Conservation (phyloP, 148 eudicot species). For the Amaranthus hypochondriacus region DNA sequence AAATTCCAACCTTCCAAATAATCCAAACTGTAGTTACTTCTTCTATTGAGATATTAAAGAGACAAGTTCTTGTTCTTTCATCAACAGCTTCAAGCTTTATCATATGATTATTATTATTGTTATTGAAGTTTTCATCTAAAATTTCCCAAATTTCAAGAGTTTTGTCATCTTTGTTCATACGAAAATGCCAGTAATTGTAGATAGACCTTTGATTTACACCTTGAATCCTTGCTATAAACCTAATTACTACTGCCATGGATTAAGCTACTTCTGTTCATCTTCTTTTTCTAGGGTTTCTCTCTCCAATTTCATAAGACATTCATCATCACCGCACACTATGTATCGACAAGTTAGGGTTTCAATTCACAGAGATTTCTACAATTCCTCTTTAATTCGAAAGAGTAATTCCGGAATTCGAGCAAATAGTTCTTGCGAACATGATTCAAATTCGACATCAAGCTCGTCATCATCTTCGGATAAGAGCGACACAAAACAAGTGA, state of each 20-base stretch:
- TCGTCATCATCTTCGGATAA: constrained; percentile 35
- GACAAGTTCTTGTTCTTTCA: background rate
- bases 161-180: background rate
- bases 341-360: constrained; percentile 40
- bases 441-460: constrained; percentile 23
- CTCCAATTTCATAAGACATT: constrained; percentile 22
- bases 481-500: constrained; percentile 37
- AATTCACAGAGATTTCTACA: constrained; percentile 20
- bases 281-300: constrained; percentile 37
- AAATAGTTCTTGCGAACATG: constrained; percentile 58
- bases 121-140: background rate
- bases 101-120: constrained; percentile 5
- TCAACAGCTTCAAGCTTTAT: background rate
- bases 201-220: constrained; percentile 40
- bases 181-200: constrained; percentile 44
- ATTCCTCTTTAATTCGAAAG: constrained; percentile 22
- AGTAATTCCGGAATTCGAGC: constrained; percentile 32
- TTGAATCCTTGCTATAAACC: constrained; percentile 32
- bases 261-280: constrained; percentile 30
- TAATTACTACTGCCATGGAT: constrained; percentile 29
- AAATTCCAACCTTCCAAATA: background rate
- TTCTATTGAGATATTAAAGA: background rate
- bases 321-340: constrained; percentile 15
- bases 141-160: constrained; percentile 25
- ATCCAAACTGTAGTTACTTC: background rate